Evolutionary conservation across 2,329 filamentous ascomycete genomes (phyloP).

Genomic region (Aspergillus quadricinctus): DNA sequence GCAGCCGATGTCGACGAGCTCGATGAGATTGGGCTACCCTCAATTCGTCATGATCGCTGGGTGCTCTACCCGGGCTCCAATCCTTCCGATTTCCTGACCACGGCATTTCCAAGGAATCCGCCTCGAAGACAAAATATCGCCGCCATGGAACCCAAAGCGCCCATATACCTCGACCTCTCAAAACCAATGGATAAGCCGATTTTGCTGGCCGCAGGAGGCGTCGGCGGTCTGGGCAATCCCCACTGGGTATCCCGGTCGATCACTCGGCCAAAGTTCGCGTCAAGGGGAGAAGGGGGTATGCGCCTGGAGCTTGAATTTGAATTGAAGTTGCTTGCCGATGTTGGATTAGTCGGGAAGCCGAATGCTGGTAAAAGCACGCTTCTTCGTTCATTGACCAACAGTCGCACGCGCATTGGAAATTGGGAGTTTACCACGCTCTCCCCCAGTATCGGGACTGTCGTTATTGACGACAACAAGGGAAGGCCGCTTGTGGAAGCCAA

Average conservation of each 20-base stretch:
- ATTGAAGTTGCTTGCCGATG: conserved; percentile 89
- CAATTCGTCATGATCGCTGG: conserved; percentile 66
- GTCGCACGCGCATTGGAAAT: conserved; percentile 79
- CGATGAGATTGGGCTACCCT: conserved; percentile 39
- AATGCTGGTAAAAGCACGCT: conserved; percentile 96
- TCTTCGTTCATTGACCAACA: conserved; percentile 80
- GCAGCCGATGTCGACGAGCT: conserved; percentile 31
- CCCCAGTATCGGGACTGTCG: conserved; percentile 92
- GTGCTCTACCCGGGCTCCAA: conserved; percentile 77
- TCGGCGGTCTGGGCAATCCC: conserved; percentile 88
- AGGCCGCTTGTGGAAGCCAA: conserved; percentile 56
- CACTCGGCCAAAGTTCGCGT: conserved; percentile 79
- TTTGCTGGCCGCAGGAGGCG: conserved; percentile 78
- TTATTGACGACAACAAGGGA: conserved; percentile 81
- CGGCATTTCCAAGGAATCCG: conserved; percentile 55
- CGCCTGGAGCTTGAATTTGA: conserved; percentile 80
- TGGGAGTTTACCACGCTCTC: conserved; percentile 97
- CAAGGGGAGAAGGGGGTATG: conserved; percentile 75
- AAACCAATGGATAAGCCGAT: conserved; percentile 77
- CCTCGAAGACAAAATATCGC: conserved; percentile 55
- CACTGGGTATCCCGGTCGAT: conserved; percentile 79
- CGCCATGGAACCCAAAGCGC: conserved; percentile 65
- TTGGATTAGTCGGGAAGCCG: conserved; percentile 88
- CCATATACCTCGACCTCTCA: conserved; percentile 69
- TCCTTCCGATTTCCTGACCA: conserved; percentile 62